These are phyloP conservation scores for Xylariaceae sp. DNA, from an alignment of 2,329 filamentous ascomycete species.

Conservation along the genomic window DNA sequence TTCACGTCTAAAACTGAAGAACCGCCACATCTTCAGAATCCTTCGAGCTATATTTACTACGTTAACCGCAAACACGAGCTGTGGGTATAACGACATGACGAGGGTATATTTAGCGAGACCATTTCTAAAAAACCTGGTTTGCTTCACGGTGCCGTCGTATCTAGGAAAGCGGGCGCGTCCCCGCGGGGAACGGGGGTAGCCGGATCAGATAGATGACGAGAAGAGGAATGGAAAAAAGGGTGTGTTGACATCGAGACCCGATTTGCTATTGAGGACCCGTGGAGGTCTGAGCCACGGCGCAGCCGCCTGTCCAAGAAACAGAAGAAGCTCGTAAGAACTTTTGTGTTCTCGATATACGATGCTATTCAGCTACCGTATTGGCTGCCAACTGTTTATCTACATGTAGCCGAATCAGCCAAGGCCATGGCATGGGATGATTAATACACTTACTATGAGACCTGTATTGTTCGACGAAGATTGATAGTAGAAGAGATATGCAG, in stretches of 20 bases:
- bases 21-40: neutral
- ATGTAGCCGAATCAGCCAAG: neutral
- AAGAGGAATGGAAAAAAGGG: neutral
- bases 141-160: neutral
- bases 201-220: neutral
- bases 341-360: neutral
- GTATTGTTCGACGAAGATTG: neutral
- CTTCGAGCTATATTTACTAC: no score
- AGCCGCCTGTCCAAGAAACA: neutral
- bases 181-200: neutral
- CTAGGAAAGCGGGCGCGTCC: neutral
- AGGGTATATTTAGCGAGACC: neutral
- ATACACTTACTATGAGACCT: neutral
- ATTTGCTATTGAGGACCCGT: neutral
- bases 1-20: neutral
- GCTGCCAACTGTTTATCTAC: neutral
- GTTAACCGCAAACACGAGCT: no score
- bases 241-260: neutral
- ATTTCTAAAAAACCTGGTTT: neutral
- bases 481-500: neutral
- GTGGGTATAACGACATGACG: neutral
- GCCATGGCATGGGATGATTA: neutral
- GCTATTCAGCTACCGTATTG: neutral
- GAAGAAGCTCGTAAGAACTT: neutral
- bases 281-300: neutral